Evolutionary conservation across 768 basidiomycete species (phyloP), one percentile per base, ranked within the genome.

Genomic region (Tulasnella sp.): DNA sequence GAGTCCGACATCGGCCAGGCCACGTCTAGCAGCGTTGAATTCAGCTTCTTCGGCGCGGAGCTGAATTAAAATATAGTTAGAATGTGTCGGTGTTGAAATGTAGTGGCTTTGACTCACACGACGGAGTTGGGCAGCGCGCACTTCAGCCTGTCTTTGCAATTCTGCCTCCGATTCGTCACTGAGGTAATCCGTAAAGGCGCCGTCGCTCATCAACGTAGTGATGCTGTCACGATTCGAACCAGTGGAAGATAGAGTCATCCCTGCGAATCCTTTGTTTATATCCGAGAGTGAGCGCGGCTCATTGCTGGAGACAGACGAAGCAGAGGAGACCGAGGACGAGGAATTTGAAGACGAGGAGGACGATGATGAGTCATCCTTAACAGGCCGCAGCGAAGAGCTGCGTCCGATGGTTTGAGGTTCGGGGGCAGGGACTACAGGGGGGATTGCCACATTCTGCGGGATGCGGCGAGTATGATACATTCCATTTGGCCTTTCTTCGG

Each of bases 141-240:
- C 81, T 66, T 91, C 89, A 3, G 88, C 88, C 70, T 91, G 87
- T 60, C 86, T 76, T 70, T 92, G 88, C 56, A 92, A 70, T 68
- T 92, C 88, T 25, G 82, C 87, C 66, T 92, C 88, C n/a, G 87
- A 90, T 71, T 92, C 88, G 27, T 64, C 54, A 19, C 59, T 52
- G 24, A 64, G 51, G 34, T 92, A 92, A 68, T 92, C 89, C 11
- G 89, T 92, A 67, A 92, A 92, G 15, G 81, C 87, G 11, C 87
- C 88, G 64, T 90, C 88, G 8, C 87, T 89, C 3, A 84, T 88
- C 58, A 90, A 77, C 3, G 89, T 90, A 60, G 61, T 60, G 15
- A 60, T 53, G 43, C 59, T 60, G 11, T 60, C 59, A 50, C 59
- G 48, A 42, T 59, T 59, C 31, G 57, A 59, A 31, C 57, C 42